phyloP scores from a whole-genome alignment of 2,329 filamentous ascomycete species.

The Boeremia lycopersici region DNA sequence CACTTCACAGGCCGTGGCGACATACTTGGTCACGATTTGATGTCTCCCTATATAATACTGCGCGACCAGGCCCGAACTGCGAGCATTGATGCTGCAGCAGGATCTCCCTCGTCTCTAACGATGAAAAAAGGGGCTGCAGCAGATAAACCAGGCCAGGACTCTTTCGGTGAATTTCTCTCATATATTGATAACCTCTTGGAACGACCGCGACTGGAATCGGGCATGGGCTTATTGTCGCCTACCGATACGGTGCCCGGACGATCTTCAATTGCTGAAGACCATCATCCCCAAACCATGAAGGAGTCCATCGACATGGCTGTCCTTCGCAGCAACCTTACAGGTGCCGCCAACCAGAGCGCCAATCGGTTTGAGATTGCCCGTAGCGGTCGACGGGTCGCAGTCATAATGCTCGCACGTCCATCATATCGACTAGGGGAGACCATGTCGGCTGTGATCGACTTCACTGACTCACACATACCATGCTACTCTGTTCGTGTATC shows the following conservation, averaged over 20 bases:
- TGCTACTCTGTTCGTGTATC: conserved; percentile 86
- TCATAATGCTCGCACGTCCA: conserved; percentile 85
- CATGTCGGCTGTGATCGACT: conserved; percentile 83
- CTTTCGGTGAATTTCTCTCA: conserved; percentile 43
- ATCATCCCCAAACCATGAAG: conserved; percentile 64
- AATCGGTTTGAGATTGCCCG: conserved; percentile 96
- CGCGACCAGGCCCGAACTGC: conserved; percentile 74
- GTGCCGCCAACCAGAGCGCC: conserved; percentile 74
- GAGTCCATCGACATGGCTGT: conserved; percentile 93
- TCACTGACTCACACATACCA: conserved; percentile 74
- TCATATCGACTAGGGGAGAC: conserved; percentile 89
- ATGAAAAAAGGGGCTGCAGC: conserved; percentile 27
- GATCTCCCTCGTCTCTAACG: conserved; percentile 18
- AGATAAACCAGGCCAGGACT: conserved; percentile 51
- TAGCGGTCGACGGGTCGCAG: conserved; percentile 87
- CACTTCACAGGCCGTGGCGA: conserved; percentile 68
- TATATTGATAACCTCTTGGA: conserved; percentile 57
- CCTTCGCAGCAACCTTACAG: conserved; percentile 66
- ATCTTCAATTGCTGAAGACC: conserved; percentile 63
- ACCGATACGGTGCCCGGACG: conserved; percentile 60
- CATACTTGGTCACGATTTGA: conserved; percentile 89
- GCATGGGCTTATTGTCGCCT: conserved; percentile 71
- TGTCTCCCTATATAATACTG: conserved; percentile 89
- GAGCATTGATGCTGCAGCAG: conserved; percentile 37
- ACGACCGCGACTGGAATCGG: conserved; percentile 42